phyloP scores from a whole-genome alignment of 257 asterid species.

The Solanum habrochaites region DNA sequence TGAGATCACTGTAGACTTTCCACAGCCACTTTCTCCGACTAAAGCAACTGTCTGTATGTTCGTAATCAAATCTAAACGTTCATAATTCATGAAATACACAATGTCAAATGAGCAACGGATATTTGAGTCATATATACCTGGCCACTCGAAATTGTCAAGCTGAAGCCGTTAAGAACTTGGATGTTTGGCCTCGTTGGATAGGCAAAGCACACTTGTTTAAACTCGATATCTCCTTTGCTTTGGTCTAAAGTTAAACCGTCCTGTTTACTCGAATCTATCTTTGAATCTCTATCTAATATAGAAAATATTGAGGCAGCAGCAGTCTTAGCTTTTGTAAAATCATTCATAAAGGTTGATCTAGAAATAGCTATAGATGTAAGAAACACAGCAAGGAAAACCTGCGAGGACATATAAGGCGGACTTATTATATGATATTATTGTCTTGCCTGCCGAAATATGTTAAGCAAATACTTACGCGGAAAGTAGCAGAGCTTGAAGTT shows the following conservation, averaged over 20 bases:
- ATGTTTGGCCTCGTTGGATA: slow-evolving; percentile 51
- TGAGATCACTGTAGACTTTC: slow-evolving; percentile 61
- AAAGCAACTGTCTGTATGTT: slow-evolving; percentile 46
- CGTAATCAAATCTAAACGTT: background rate
- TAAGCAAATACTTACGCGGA: slow-evolving; percentile 23
- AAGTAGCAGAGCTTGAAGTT: slow-evolving; percentile 28
- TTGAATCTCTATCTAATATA: slow-evolving; percentile 44
- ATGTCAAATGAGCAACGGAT: background rate
- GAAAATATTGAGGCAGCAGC: slow-evolving; percentile 46
- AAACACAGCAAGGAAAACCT: slow-evolving; percentile 54
- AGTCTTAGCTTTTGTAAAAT: slow-evolving; percentile 43
- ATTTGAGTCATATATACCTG: slow-evolving; percentile 17
- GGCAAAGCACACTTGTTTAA: slow-evolving; percentile 37
- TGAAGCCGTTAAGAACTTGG: slow-evolving; percentile 37
- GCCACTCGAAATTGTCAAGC: slow-evolving; percentile 40
- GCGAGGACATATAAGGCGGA: background rate
- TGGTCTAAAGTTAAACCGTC: slow-evolving; percentile 30
- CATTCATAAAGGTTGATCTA: slow-evolving; percentile 50
- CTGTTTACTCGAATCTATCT: slow-evolving; percentile 46
- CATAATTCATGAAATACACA: background rate
- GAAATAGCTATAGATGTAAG: slow-evolving; percentile 44
- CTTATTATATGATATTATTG: background rate
- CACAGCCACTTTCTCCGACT: slow-evolving; percentile 81
- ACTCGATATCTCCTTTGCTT: slow-evolving; percentile 43
- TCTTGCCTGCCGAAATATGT: background rate